A percentile compares a stretch with the other conserved stretches of the same genome.
phyloP scores from a whole-genome alignment of 192 early-diverging fungal genomes.

The Backusella liffmaniae region DNA sequence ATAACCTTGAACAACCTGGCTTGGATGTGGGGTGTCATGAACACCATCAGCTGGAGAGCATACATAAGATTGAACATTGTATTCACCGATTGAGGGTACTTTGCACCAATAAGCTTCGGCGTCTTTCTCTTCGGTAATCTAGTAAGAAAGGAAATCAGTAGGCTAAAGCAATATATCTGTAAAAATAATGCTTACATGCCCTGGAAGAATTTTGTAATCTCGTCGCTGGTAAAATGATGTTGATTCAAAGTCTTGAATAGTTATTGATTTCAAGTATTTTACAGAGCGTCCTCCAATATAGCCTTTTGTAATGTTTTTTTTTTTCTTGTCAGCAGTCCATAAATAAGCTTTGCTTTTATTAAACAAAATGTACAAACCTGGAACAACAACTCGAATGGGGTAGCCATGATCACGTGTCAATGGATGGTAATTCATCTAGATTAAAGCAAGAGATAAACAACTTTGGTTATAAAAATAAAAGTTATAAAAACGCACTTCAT shows the following conservation, averaged over 20 bases:
- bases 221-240: slow-evolving; percentile 68
- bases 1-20: slow-evolving; percentile 65
- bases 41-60: slow-evolving; percentile 63
- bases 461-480: slow-evolving; percentile 29
- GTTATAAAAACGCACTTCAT: slow-evolving; percentile 56
- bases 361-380: slow-evolving; percentile 39
- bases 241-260: slow-evolving; percentile 67
- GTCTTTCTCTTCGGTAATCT: slow-evolving; percentile 30
- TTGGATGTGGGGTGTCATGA: slow-evolving; percentile 31
- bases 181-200: slow-evolving; percentile 46
- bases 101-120: slow-evolving; percentile 55
- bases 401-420: slow-evolving; percentile 83
- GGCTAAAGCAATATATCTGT: slow-evolving; percentile 12
- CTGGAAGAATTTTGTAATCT: slow-evolving; percentile 86
- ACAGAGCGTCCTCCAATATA: slow-evolving; percentile 90
- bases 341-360: slow-evolving; percentile 2
- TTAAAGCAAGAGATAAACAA: neutral
- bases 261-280: slow-evolving; percentile 80
- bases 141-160: slow-evolving; percentile 21
- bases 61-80: slow-evolving; percentile 82
- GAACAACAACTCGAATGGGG: slow-evolving; percentile 85
- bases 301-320: slow-evolving; percentile 25
- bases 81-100: slow-evolving; percentile 59
- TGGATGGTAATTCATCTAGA: slow-evolving; percentile 72
- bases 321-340: neutral